Conservation (phyloP, 768 basidiomycete genomes). For the Russula sp. region DNA sequence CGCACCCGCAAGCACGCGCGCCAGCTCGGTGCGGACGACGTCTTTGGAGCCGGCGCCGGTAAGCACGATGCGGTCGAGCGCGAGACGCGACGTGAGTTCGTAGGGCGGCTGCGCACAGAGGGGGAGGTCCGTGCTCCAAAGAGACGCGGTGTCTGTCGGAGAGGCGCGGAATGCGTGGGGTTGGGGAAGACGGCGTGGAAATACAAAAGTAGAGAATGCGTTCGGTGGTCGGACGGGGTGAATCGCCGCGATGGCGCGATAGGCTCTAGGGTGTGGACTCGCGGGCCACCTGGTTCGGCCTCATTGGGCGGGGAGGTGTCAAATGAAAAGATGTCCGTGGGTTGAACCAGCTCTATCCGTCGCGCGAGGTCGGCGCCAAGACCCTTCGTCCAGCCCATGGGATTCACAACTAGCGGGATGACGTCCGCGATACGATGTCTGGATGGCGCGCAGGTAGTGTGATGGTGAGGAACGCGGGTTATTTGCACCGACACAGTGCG, state of each 20-base stretch:
- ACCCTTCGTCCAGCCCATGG: conserved; percentile 96
- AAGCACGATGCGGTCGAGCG: conserved; percentile 60
- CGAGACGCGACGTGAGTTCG: conserved; percentile 52
- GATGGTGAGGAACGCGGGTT: conserved; percentile 74
- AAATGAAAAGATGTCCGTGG: conserved; percentile 56
- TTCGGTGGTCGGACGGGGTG: conserved; percentile 64
- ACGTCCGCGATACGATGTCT: conserved; percentile 48
- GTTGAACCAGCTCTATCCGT: conserved; percentile 61
- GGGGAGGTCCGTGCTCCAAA: too few relatives aligned
- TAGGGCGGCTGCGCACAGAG: conserved; percentile 68
- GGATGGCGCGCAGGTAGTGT: conserved; percentile 65
- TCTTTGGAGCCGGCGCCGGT: conserved; percentile 75
- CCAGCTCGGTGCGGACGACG: conserved; percentile 63
- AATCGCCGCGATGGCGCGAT: conserved; percentile 40
- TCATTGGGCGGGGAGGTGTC: conserved; percentile 18
- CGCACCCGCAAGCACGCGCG: conserved; percentile 68
- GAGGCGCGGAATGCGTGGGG: conserved; percentile 23
- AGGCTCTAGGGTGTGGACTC: conserved; percentile 43
- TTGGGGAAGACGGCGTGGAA: conserved; percentile 50
- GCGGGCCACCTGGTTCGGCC: conserved; percentile 7
- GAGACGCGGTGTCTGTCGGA: too few relatives aligned
- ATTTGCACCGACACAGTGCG: conserved; percentile 78
- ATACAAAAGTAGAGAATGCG: conserved; percentile 68
- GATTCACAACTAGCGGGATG: conserved; percentile 88
- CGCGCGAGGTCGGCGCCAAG: conserved; percentile 75